Percentiles rank a stretch among this genome's conserved stretches.
These are phyloP conservation scores for Diaporthe ilicicola DNA, from an alignment of 2,329 filamentous ascomycete species.

Conservation along the genomic window DNA sequence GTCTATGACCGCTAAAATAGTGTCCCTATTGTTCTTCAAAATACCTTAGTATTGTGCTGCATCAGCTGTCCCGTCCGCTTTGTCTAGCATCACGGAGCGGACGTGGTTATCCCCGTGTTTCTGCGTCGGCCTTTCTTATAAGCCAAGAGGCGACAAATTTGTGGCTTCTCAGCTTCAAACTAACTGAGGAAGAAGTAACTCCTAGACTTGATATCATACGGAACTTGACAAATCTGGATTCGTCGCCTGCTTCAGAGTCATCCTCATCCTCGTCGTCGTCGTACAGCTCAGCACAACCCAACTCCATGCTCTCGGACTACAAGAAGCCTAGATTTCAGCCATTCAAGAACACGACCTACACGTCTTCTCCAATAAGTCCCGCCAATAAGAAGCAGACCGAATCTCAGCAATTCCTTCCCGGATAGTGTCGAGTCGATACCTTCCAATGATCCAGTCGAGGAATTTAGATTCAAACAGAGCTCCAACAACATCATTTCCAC, in stretches of 20 bases:
- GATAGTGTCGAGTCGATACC: neutral
- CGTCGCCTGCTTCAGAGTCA: neutral
- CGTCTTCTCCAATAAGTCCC: neutral
- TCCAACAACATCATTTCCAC: no score
- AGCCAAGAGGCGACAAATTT: neutral
- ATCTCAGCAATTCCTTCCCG: neutral
- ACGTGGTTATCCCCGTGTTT: neutral
- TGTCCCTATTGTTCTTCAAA: neutral
- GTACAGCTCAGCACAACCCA: neutral
- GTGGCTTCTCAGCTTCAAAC: neutral
- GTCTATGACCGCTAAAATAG: neutral
- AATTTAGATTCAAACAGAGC: neutral
- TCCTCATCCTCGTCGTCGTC: neutral
- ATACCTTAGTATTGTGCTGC: conserved; percentile 2
- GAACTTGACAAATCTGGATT: neutral
- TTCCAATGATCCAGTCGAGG: no score
- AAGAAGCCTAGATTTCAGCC: neutral
- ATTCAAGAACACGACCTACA: neutral
- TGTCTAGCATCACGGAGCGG: neutral
- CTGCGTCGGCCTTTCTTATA: neutral
- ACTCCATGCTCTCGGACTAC: fast-evolving
- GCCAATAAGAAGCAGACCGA: neutral
- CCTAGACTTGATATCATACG: neutral
- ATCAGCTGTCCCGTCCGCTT: neutral
- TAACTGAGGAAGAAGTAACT: neutral